Evolutionary conservation across 345 rosid genomes (phyloP), one percentile per base, ranked within the genome.

Genomic region (Rhodomyrtus tomentosa): DNA sequence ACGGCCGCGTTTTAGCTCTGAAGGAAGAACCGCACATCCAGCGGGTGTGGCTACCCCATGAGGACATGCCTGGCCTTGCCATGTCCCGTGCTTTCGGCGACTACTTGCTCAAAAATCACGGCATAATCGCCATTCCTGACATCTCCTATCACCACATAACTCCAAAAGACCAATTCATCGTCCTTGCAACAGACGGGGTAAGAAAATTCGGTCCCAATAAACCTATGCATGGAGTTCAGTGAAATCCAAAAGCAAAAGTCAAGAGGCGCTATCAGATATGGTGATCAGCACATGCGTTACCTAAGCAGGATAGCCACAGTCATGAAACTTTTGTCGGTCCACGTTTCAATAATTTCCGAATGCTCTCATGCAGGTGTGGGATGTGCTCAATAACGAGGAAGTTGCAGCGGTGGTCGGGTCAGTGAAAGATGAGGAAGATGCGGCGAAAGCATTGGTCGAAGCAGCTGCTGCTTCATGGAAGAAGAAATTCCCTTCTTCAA

Each of bases 41-140:
- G 20, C 89, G 98, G 83, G 99, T 96, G 58, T 96, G 99, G 99
- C 90, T 95, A 49, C 99, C 99, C 1, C 51, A 86, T 72, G 95
- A 92, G 83, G 93, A 96, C 90, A 53, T 83, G 9, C 99, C 99
- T 4, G 99, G 99, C 22, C 84, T 95, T n/a, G 99, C 99, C 83
- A 96, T 96, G 99, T 93, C 99, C 27, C 90, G 99, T 38, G 96
- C 98, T 85, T 93, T 96, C 0, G 98, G 99, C 2, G 98, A 96
- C 83, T 94, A 90, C 84, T 56, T 92, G 27, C 95, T 95, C 36
- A 93, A 96, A 86, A 84, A 91, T 76, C 91, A 93, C 12, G 98
- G 99, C 76, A 86, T 95, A 11, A 95, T 93, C 52, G 94, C 98
- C 2, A 83, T 90, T 50, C 99, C 99, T 0, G 91, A 96, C 4